Conservation (phyloP, 345 rosid species). For the Eucalyptus marginata region DNA sequence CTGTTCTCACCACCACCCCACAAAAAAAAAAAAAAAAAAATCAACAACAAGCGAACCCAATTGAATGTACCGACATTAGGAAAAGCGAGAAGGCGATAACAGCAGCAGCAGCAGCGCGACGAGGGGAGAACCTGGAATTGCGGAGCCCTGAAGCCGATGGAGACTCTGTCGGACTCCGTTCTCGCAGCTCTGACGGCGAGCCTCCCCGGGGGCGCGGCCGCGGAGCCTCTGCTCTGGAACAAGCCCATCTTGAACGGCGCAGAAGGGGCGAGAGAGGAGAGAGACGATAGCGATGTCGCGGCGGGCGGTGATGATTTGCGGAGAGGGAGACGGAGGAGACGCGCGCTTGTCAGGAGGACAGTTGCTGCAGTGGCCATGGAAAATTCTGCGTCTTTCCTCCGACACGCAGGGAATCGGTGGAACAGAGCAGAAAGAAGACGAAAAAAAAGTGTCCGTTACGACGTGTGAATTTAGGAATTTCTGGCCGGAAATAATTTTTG, state of each 20-base stretch:
- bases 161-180: conserved; percentile 41
- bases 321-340: background rate
- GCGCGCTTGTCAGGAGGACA: conserved; percentile 5
- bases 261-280: background rate
- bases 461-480: background rate
- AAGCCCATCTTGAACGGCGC: conserved; percentile 3
- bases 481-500: background rate
- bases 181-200: conserved; percentile 55
- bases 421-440: background rate
- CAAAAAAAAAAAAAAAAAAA: background rate
- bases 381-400: background rate
- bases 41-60: background rate
- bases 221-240: conserved; percentile 12
- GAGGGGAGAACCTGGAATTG: conserved; percentile 37
- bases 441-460: background rate
- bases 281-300: conserved; percentile 2
- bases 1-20: conserved; percentile 11
- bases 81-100: background rate
- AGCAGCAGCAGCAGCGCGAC: background rate
- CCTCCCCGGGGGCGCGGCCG: conserved; percentile 5
- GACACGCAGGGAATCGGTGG: background rate
- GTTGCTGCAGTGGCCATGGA: conserved; percentile 17
- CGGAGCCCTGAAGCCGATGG: conserved; percentile 60
- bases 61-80: background rate
- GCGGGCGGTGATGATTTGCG: background rate